A percentile compares a stretch with the other conserved stretches of the same genome.
Conservation (phyloP, 2,329 filamentous ascomycete genomes). For the Fusarium heterosporum region DNA sequence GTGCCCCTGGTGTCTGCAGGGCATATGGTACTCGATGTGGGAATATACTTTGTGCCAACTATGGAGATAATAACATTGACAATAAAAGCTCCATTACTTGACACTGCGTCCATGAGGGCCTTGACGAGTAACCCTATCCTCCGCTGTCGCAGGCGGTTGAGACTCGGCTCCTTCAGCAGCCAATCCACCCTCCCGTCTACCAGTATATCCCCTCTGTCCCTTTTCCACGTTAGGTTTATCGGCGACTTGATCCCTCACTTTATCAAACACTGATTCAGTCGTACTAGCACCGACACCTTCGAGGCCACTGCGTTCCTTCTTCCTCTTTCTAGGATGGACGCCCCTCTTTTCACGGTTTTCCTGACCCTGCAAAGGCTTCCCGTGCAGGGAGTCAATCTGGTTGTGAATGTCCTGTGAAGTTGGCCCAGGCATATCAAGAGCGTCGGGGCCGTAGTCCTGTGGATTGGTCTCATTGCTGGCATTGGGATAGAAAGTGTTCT, state of each 20-base stretch:
- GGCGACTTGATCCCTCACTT: constrained; percentile 4
- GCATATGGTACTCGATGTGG: too few species aligned
- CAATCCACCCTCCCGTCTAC: not conserved
- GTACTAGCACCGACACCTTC: constrained; percentile 2
- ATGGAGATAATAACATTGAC: not conserved
- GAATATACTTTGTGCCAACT: too few species aligned
- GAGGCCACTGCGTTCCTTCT: constrained; percentile 1
- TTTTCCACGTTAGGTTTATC: constrained; percentile 7
- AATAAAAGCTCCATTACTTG: not conserved
- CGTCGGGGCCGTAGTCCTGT: not conserved
- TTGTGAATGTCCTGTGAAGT: constrained; percentile 13
- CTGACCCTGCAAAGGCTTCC: not conserved
- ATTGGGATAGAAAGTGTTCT: not conserved
- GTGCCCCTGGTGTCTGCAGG: too few species aligned
- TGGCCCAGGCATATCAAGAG: not conserved
- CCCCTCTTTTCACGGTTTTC: constrained; percentile 10
- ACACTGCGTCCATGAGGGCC: not conserved
- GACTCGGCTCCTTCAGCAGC: constrained; percentile 3
- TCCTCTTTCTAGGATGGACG: constrained; percentile 12
- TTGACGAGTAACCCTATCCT: not conserved
- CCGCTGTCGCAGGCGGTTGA: not conserved
- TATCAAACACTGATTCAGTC: not conserved
- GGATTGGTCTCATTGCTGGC: not conserved
- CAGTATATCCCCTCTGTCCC: constrained; percentile 1
- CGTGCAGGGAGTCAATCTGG: not conserved